Percentiles rank a stretch among this genome's conserved stretches.
Evolutionary conservation across 345 rosid genomes (phyloP).

Genomic region (Eucalyptus curtisii): DNA sequence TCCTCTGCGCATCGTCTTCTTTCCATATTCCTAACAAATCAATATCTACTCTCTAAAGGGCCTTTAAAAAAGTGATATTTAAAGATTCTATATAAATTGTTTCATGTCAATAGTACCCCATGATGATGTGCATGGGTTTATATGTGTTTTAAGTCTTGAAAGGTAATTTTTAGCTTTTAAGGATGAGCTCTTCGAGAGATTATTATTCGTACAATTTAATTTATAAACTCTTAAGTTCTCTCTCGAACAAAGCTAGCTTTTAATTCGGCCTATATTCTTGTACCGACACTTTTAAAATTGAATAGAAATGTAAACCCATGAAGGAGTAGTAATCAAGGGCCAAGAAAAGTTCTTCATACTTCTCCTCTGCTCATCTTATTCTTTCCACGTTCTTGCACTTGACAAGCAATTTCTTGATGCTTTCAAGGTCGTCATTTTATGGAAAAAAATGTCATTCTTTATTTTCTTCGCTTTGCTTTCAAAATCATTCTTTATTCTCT

Average conservation of each 20-base stretch:
- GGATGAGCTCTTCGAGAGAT: background rate
- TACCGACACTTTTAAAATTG: background rate
- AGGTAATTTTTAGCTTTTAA: background rate
- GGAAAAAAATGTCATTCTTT: background rate
- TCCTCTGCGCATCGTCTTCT: background rate
- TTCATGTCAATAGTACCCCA: no score
- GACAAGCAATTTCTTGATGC: background rate
- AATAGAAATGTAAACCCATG: background rate
- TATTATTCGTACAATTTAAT: no score
- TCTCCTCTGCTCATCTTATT: background rate
- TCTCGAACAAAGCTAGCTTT: background rate
- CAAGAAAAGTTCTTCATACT: background rate
- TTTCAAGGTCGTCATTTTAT: background rate
- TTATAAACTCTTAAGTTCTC: no score
- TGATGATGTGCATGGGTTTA: no score
- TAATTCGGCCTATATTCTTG: no score
- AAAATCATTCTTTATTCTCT: background rate
- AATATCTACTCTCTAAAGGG: background rate
- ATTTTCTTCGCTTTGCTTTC: background rate
- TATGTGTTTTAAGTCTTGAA: background rate
- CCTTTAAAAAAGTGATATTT: background rate
- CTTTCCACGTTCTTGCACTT: background rate
- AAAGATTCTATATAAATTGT: background rate
- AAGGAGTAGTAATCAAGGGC: background rate
- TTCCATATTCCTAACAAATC: background rate